Evolutionary conservation across 495 filamentous ascomycete genomes (phyloP), one percentile per base, ranked within the genome.

Genomic region (Echria macrotheca): DNA sequence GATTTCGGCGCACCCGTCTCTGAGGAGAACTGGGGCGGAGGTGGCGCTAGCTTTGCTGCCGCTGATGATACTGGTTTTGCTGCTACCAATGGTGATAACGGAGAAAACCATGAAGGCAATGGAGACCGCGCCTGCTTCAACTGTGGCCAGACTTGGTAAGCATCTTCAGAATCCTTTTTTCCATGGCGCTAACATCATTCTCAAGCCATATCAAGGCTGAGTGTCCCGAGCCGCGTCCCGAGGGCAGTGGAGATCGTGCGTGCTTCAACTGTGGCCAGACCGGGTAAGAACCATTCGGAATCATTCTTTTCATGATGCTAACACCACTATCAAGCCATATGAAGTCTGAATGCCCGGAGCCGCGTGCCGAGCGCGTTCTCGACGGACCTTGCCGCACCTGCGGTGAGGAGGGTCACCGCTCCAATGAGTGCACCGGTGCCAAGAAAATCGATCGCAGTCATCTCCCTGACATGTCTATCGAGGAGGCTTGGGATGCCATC

Each of bases 61-160:
- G 43, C 5, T 33, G 32, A n/a, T 18, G 18, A 25, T 21, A n/a
- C 29, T 21, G 26, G 44, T n/a, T n/a, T n/a, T n/a, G n/a, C n/a
- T n/a, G n/a, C n/a, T 14, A 36, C 18, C 55, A 65, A 65, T 54
- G 52, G 56, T 39, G 55, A 57, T n/a, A 44, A 80, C 72, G 77
- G 77, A 78, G 79, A n/a, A n/a, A n/a, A n/a, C n/a, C n/a, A 75
- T 77, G 82, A 85, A 82, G 61, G 73, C 77, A 80, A 75, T 37
- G 53, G 52, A 9, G 61, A 64, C 25, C 72, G 71, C 19, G 76
- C 71, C 25, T 95, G 88, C 69, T 94, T 81, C 76, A 90, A 89
- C 60, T 95, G 89, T 53, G 86, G 84, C 28, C 66, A 89, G 58
- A 65, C 73, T 49, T 86, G 85, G 84, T 85, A 72, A 68, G 70